A percentile compares a stretch with the other conserved stretches of the same genome.
These are phyloP conservation scores for Cryptococcus floricola DNA, from an alignment of 1,284 basidiomycete genomes.

Conservation along the genomic window DNA sequence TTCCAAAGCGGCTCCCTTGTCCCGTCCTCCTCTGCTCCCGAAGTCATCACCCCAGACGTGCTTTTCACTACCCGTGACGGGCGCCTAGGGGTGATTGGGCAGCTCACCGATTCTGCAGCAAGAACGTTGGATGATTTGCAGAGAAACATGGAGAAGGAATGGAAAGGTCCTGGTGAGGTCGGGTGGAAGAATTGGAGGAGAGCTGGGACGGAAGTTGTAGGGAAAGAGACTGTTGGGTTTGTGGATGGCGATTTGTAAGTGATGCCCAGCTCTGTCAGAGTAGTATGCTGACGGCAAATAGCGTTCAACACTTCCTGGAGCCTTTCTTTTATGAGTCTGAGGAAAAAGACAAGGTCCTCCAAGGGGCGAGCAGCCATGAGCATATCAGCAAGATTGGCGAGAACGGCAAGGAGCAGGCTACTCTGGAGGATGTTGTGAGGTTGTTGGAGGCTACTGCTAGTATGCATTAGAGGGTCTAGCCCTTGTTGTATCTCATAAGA, in stretches of 20 bases:
- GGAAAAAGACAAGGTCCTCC: constrained; percentile 25
- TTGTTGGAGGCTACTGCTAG: constrained; percentile 31
- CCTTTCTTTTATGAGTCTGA: constrained; percentile 27
- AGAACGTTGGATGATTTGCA: constrained; percentile 70
- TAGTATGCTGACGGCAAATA: constrained; percentile 5
- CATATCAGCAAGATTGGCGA: constrained; percentile 21
- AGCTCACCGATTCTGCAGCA: constrained; percentile 59
- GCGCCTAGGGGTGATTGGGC: constrained; percentile 70
- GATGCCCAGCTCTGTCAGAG: not conserved
- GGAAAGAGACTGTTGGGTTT: constrained; percentile 60
- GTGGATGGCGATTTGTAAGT: constrained; percentile 76
- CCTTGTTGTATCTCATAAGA: not conserved
- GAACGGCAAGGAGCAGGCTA: constrained; percentile 18
- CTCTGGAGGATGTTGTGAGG: constrained; percentile 31
- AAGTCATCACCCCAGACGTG: constrained; percentile 54
- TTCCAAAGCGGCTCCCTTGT: constrained; percentile 44
- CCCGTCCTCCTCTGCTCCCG: constrained; percentile 27
- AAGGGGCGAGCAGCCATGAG: constrained; percentile 36
- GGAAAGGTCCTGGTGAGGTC: constrained; percentile 59
- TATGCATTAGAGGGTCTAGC: constrained; percentile 25
- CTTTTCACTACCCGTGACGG: constrained; percentile 77
- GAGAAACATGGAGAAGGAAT: constrained; percentile 64
- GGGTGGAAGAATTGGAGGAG: constrained; percentile 66
- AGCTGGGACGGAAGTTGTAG: constrained; percentile 59
- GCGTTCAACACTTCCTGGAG: constrained; percentile 63